Percentiles rank a stretch among this genome's conserved stretches.
Evolutionary conservation across 2,329 filamentous ascomycete genomes (phyloP).

Genomic region (Bipolaris sorokiniana): DNA sequence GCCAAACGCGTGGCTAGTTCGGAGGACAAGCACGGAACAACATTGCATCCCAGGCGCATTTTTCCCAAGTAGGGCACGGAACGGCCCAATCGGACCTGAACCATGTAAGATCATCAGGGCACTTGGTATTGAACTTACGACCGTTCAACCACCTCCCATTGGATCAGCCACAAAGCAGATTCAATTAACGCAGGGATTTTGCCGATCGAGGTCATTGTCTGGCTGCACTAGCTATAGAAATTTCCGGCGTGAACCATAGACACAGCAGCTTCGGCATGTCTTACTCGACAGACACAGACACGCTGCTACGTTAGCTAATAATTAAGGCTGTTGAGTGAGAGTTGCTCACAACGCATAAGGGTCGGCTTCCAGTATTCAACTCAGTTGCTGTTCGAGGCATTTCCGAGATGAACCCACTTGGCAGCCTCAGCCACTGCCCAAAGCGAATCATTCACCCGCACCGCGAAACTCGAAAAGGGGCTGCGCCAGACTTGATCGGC

Average conservation of each 20-base stretch:
- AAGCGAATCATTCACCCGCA: slow-evolving; percentile 29
- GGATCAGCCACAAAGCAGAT: slow-evolving; percentile 35
- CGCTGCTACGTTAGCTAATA: slow-evolving; percentile 12
- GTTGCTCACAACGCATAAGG: slow-evolving; percentile 1
- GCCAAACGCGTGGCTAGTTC: slow-evolving; percentile 43
- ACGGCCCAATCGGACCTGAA: slow-evolving; percentile 37
- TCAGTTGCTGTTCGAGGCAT: slow-evolving; percentile 9
- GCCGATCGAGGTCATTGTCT: slow-evolving; percentile 22
- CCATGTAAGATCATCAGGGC: slow-evolving; percentile 44
- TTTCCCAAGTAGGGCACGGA: slow-evolving; percentile 28
- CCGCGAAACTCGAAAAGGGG: slow-evolving; percentile 36
- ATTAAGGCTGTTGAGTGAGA: slow-evolving; percentile 4
- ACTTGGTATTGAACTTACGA: slow-evolving; percentile 28
- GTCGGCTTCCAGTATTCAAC: not conserved
- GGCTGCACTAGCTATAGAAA: slow-evolving; percentile 24
- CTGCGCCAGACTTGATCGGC: slow-evolving; percentile 16
- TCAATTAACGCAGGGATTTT: slow-evolving; percentile 37
- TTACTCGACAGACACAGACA: slow-evolving; percentile 5
- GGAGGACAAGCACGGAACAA: slow-evolving; percentile 35
- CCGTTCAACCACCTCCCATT: slow-evolving; percentile 33
- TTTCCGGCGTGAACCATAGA: slow-evolving; percentile 29
- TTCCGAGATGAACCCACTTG: slow-evolving; percentile 34
- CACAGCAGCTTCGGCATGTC: slow-evolving; percentile 19
- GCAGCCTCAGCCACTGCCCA: slow-evolving; percentile 31
- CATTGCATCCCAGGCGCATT: slow-evolving; percentile 28